Evolutionary conservation across 495 filamentous ascomycete genomes (phyloP).

Genomic region (Glonium stellatum): DNA sequence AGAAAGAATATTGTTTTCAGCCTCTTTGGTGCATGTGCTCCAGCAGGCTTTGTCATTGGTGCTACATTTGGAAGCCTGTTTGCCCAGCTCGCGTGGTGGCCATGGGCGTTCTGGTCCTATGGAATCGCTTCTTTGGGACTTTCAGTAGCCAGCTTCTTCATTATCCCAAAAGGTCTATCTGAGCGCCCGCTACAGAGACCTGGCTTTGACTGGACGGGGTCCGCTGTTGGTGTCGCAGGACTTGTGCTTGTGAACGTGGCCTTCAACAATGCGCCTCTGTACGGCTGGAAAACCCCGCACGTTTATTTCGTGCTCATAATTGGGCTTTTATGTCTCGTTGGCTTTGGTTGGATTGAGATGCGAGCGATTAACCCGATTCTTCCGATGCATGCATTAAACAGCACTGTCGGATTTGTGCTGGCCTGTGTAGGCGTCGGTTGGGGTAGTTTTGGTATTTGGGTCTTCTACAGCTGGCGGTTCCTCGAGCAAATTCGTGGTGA

Average conservation of each 20-base stretch:
- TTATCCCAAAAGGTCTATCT: constrained; percentile 23
- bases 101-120: constrained; percentile 33
- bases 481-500: constrained; percentile 18
- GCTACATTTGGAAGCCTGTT: constrained; percentile 28
- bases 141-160: constrained; percentile 12
- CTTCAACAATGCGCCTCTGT: constrained; percentile 30
- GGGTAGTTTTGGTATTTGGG: constrained; percentile 33
- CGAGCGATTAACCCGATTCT: constrained; percentile 27
- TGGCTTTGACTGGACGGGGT: constrained; percentile 30
- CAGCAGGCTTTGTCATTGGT: constrained; percentile 30
- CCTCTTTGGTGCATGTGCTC: constrained; percentile 32
- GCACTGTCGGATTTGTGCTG: constrained; percentile 28
- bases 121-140: constrained; percentile 24
- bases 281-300: constrained; percentile 29
- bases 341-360: constrained; percentile 28
- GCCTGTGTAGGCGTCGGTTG: constrained; percentile 28
- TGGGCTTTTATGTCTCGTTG: constrained; percentile 25
- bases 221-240: constrained; percentile 26
- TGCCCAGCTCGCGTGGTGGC: constrained; percentile 29
- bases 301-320: constrained; percentile 32
- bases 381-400: constrained; percentile 27
- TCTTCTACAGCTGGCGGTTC: constrained; percentile 29
- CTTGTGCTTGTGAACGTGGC: constrained; percentile 33
- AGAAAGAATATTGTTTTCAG: constrained; percentile 33
- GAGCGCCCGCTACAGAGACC: constrained; percentile 9